Percentiles rank a stretch among this genome's conserved stretches.
phyloP scores from a whole-genome alignment of 305 asterid species.

The Stenogyne calaminthoides region DNA sequence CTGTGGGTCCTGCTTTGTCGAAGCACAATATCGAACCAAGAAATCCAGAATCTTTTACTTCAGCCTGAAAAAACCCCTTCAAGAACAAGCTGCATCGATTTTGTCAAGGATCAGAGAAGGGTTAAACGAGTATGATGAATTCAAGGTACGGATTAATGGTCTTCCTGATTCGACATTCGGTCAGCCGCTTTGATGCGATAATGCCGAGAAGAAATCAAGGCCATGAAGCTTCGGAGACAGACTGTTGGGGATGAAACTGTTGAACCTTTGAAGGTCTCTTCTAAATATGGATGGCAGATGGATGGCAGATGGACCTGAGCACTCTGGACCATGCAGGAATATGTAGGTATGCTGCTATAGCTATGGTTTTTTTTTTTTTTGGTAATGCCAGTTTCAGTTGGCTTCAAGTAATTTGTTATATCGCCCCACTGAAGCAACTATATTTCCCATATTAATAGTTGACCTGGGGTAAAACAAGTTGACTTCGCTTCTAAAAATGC shows the following conservation, averaged over 20 bases:
- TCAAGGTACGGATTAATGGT: slow-evolving; percentile 87
- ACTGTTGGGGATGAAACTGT: slow-evolving; percentile 56
- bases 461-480: too few relatives aligned
- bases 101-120: slow-evolving; percentile 89
- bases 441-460: too few relatives aligned
- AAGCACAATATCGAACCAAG: slow-evolving; percentile 76
- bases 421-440: too few relatives aligned
- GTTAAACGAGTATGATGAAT: slow-evolving; percentile 97
- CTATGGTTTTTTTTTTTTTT: background rate
- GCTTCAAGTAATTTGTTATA: too few relatives aligned
- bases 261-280: slow-evolving; percentile 80
- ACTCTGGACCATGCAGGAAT: slow-evolving; percentile 98
- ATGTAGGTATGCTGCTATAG: slow-evolving; percentile 63
- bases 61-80: slow-evolving; percentile 68
- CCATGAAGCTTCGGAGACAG: slow-evolving; percentile 78
- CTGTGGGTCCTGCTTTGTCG: slow-evolving; percentile 89
- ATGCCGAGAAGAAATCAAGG: slow-evolving; percentile 95
- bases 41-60: slow-evolving; percentile 83
- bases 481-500: too few relatives aligned
- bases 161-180: slow-evolving; percentile 95
- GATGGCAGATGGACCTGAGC: slow-evolving; percentile 97
- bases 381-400: too few relatives aligned
- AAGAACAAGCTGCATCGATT: slow-evolving; percentile 81
- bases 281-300: slow-evolving; percentile 99
- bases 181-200: slow-evolving; percentile 93